These are phyloP conservation scores for Furcasterigmium sp. DNA, from an alignment of 2,329 filamentous ascomycete species.

Conservation along the genomic window DNA sequence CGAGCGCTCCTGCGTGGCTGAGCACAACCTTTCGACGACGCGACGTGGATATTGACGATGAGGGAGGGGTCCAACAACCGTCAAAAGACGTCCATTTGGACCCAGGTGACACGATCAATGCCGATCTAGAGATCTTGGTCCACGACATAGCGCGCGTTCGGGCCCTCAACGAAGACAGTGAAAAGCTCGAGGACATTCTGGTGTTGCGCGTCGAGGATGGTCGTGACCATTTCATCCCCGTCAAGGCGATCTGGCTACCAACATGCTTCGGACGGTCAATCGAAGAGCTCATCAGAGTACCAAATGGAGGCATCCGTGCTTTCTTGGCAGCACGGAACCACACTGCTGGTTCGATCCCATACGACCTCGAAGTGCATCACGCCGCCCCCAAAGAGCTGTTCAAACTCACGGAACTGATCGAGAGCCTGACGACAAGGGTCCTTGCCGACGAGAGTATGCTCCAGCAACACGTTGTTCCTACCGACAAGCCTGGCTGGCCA, in stretches of 20 bases:
- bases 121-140: slow-evolving; percentile 64
- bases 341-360: slow-evolving; percentile 43
- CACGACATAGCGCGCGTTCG: slow-evolving; percentile 58
- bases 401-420: slow-evolving; percentile 76
- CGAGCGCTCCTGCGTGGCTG: slow-evolving; percentile 59
- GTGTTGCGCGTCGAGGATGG: slow-evolving; percentile 80
- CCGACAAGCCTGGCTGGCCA: slow-evolving; percentile 53
- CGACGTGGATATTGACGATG: slow-evolving; percentile 27
- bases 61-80: slow-evolving; percentile 19
- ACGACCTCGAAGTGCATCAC: slow-evolving; percentile 57
- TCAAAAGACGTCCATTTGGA: slow-evolving; percentile 61
- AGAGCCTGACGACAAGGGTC: slow-evolving; percentile 49
- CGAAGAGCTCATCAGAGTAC: slow-evolving; percentile 82
- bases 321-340: slow-evolving; percentile 30
- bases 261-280: slow-evolving; percentile 81
- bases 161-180: slow-evolving; percentile 63
- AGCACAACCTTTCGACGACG: slow-evolving; percentile 57
- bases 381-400: slow-evolving; percentile 88
- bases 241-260: slow-evolving; percentile 73
- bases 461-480: slow-evolving; percentile 44
- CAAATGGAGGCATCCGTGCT: slow-evolving; percentile 69
- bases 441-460: slow-evolving; percentile 60
- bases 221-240: slow-evolving; percentile 84
- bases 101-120: slow-evolving; percentile 76
- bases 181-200: slow-evolving; percentile 75